Evolutionary conservation across 2,329 filamentous ascomycete species (phyloP), one percentile per base, ranked within the genome.

Genomic region (Nothopassalora personata): DNA sequence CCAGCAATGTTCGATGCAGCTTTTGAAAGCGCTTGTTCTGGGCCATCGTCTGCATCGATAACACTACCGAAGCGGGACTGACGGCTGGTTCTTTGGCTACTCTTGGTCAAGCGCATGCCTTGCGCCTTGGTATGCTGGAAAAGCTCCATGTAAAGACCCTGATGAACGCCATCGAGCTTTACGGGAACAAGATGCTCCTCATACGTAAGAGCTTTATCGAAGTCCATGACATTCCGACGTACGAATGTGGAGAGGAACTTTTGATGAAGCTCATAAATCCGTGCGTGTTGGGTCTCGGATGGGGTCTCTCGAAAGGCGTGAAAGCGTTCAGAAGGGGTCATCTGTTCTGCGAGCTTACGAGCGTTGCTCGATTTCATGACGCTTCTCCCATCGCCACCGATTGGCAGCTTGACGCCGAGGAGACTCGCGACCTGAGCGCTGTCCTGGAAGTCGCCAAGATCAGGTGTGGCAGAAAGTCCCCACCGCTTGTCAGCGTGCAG

Each of bases 391-490:
- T 70, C 1, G 82, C 84, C 6, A 51, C 10, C 10, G 49, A 34
- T 11, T 34, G 31, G 31, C 0, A 88, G 72, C 49, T 78, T 76
- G 23, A 86, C 71, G 1, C 80, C 79, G 1, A 88, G 68, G 15
- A 86, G 79, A 1, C 73, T 73, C 0, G 83, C 83, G 58, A 87
- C 83, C 15, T 77, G 77, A 54, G 85, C 83, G 8, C 88, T 75
- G 61, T 86, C 82, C 0, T 79, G 77, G 64, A 86, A 86, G 56
- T 83, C 80, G 5, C 77, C 76, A 2, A 87, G 67, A 0, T 78
- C 76, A 1, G 86, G 85, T 0, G 86, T 88, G 3, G 83, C 86
- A 0, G 85, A 88, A 1, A 88, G 72, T 6, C 85, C 75, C 85
- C 85, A 88, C 56, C 79, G 79, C 45, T 80, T 83, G 46, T 77